These are phyloP conservation scores for Mycena latifolia DNA, from an alignment of 768 basidiomycete species.

Conservation along the genomic window DNA sequence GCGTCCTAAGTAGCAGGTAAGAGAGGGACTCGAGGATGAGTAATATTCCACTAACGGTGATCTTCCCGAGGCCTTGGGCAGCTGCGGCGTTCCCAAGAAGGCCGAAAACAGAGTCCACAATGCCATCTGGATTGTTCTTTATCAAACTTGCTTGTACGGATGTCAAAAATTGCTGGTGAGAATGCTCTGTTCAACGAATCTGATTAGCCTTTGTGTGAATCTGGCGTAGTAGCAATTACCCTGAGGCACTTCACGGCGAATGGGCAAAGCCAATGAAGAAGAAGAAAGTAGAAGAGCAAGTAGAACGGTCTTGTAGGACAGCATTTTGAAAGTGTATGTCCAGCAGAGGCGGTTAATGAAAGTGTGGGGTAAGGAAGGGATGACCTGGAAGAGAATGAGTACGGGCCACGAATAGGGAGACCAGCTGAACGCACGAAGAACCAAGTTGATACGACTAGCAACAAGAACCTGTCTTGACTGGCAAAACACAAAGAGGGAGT, in stretches of 20 bases:
- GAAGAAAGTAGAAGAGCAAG: constrained; percentile 51
- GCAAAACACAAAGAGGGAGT: constrained; percentile 52
- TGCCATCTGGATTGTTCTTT: constrained; percentile 69
- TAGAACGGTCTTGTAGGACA: constrained; percentile 50
- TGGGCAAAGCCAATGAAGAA: constrained; percentile 54
- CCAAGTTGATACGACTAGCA: constrained; percentile 45
- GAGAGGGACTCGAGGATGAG: neutral
- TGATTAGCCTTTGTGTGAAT: too few relatives aligned
- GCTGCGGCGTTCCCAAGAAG: constrained; percentile 78
- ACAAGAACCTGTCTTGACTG: constrained; percentile 70
- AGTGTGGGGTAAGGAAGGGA: constrained; percentile 39
- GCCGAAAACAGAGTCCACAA: constrained; percentile 73
- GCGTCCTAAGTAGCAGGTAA: constrained; percentile 52
- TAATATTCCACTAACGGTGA: constrained; percentile 54
- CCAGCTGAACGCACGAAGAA: constrained; percentile 41
- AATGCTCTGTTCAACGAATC: constrained; percentile 61
- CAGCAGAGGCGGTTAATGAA: constrained; percentile 42
- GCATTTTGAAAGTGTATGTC: constrained; percentile 46
- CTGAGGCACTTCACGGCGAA: constrained; percentile 75
- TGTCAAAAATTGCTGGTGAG: constrained; percentile 66
- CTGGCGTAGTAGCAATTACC: constrained; percentile 46
- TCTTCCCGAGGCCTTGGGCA: constrained; percentile 62
- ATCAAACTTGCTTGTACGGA: constrained; percentile 61
- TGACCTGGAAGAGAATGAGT: constrained; percentile 31
- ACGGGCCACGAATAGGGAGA: neutral